Evolutionary conservation across 441 rosid genomes (phyloP).

Genomic region (Daphne laureola): DNA sequence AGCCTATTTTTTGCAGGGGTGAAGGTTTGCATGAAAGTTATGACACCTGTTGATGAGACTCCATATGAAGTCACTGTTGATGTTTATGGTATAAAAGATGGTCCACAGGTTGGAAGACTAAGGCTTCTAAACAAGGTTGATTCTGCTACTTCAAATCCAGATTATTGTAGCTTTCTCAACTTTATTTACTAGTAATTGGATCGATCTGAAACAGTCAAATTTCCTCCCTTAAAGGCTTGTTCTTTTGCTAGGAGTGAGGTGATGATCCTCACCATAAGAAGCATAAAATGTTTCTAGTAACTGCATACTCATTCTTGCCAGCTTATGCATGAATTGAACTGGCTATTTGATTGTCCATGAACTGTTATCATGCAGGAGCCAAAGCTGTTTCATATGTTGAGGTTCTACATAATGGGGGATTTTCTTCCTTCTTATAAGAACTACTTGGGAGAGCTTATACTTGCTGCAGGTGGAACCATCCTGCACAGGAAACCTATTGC

Average conservation of each 20-base stretch:
- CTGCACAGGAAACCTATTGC: constrained; percentile 60
- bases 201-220: too few relatives aligned
- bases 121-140: constrained; percentile 59
- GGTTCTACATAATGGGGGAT: constrained; percentile 60
- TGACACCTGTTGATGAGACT: constrained; percentile 50
- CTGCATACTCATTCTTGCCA: background rate
- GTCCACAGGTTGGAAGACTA: constrained; percentile 69
- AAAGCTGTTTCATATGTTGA: constrained; percentile 50
- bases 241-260: too few relatives aligned
- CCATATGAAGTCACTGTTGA: constrained; percentile 63
- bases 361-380: constrained; percentile 43
- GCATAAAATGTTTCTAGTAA: background rate
- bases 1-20: constrained; percentile 47
- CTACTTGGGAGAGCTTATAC: constrained; percentile 60
- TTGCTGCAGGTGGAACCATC: constrained; percentile 64
- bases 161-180: background rate
- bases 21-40: constrained; percentile 48
- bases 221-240: too few relatives aligned
- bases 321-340: background rate
- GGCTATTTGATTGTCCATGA: background rate
- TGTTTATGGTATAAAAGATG: constrained; percentile 63
- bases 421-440: constrained; percentile 58
- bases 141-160: constrained; percentile 5
- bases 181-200: too few relatives aligned
- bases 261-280: too few relatives aligned